Base-by-base conservation (phyloP, 805 yeast species). In the Zygotorulaspora florentina region DNA sequence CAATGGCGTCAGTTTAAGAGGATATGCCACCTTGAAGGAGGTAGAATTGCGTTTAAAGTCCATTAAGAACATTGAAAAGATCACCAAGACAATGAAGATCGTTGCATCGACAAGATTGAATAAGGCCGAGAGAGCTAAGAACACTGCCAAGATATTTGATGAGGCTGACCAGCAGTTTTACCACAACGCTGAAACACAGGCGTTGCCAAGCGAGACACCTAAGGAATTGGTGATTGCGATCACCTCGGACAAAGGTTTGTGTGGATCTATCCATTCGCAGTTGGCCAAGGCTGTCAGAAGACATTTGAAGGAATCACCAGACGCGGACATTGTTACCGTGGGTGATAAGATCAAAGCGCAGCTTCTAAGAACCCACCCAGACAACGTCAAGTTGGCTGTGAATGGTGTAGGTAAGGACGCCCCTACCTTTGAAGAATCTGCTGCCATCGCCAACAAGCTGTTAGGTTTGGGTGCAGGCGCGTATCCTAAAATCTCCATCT, bases 21-120 rank as follows among this genome's bases (percentile, higher is more conserved):
- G 83, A 77, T 91, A 88, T 77, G 99, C 99, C 65, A 93, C 99
- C 60, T 80, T 93, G 69, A 91, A 97, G 77, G 99, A 93, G 74
- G 95, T 93, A 66, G 99, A 93, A 78, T 85, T 80, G 72, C 95
- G 99, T 78, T 82, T 93, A 68, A 93, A 93, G 78, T 88, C 97
- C 56, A 93, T 93, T 71, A 93, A 91, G 79, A 93, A 93, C 80
- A 91, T 93, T 71, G 97, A 93, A 76, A 93, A 93, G 79, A 93
- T 93, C 76, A 93, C 99, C 75, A 93, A 93, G 76, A 93, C 99
- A 72, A 93, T 93, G 98, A 93, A 90, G 79, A 85, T 93, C 73
- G 99, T 93, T 64, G 99, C 99, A 35, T 91, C 98, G 35, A 93
- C 99, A 60, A 85, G 96, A 75, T 81, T 93, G 70, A 77, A 81